Evolutionary conservation across 208 protist species (phyloP), one percentile per base, ranked within the genome.

Genomic region (Leptomonas pyrrhocoris): DNA sequence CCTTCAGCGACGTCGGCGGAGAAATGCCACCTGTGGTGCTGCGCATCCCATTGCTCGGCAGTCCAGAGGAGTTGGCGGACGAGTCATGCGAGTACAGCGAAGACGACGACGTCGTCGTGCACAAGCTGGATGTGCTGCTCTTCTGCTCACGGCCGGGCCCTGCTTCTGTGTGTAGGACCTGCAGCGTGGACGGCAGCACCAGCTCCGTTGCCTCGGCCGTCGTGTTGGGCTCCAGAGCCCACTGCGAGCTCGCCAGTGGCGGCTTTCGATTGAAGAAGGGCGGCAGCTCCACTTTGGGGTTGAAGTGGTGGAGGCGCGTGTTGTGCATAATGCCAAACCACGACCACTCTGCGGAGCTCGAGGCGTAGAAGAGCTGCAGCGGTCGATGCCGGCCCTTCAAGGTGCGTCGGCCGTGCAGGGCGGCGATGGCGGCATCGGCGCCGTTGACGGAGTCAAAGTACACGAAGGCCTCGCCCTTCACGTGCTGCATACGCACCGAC

Each of bases 361-460:
- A 60, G 8, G 55, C 55, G 79, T 94, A 94, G 31, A 81, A 84
- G 45, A 94, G 85, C 68, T 94, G 88, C 21, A 92, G 82, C 18
- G 84, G 83, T 56, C 83, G 80, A 38, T 84, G 85, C 19, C 85
- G 77, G 12, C 61, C 68, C 27, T 81, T 84, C 73, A 94, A 84
- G 55, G 74, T 77, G 55, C 86, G 90, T 28, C 72, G 69, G 27
- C 77, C 65, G 50, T 94, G 89, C 48, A 92, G 75, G 0, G 81
- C 74, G 34, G 77, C 69, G 34, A 94, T 94, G 21, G 85, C 89
- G 31, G 68, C 76, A 56, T 94, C 89, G 0, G 89, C 89, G 64
- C 89, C 89, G 34, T 80, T 75, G 1, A 83, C 89, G 23, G 73
- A 83, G 27, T 48, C 77, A 57, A 86, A 94, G 12, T 81, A 85